Evolutionary conservation across 768 basidiomycete genomes (phyloP).

Genomic region (Chlorophyllum brunneum): DNA sequence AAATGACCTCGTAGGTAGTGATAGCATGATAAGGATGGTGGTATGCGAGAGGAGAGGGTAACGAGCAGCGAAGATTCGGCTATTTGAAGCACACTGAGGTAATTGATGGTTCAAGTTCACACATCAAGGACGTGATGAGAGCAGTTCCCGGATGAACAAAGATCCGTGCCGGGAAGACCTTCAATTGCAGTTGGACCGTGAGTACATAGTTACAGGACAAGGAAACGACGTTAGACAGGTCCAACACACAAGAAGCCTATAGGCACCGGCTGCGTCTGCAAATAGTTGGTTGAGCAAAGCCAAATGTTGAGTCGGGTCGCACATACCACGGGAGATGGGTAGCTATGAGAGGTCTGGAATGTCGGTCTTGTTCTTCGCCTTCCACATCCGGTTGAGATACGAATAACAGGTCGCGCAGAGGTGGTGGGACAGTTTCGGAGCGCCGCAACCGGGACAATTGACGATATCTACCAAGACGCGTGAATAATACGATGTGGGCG

Average conservation of each 20-base stretch:
- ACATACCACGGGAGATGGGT: neutral
- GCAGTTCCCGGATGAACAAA: conserved; percentile 6
- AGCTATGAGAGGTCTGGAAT: conserved; percentile 37
- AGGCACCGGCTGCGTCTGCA: too few relatives aligned
- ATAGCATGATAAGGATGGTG: conserved; percentile 14
- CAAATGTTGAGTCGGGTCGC: neutral
- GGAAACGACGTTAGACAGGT: too few relatives aligned
- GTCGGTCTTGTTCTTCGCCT: conserved; percentile 33
- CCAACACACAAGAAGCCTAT: too few relatives aligned
- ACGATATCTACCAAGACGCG: conserved; percentile 84
- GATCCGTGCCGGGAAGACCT: neutral
- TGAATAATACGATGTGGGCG: conserved; percentile 2
- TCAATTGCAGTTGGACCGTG: neutral
- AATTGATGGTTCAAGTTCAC: conserved; percentile 9
- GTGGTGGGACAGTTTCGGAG: conserved; percentile 85
- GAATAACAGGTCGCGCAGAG: conserved; percentile 81
- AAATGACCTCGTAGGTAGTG: conserved; percentile 15
- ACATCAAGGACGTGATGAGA: conserved; percentile 4
- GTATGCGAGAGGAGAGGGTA: neutral
- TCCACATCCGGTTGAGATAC: conserved; percentile 63
- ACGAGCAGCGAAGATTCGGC: neutral
- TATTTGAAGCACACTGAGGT: neutral
- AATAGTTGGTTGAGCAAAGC: neutral
- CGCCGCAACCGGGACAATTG: conserved; percentile 86
- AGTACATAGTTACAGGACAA: conserved; percentile 2